These are phyloP conservation scores for Yamadazyma takamatsuzukensis DNA, from an alignment of 805 yeast species.

Conservation along the genomic window DNA sequence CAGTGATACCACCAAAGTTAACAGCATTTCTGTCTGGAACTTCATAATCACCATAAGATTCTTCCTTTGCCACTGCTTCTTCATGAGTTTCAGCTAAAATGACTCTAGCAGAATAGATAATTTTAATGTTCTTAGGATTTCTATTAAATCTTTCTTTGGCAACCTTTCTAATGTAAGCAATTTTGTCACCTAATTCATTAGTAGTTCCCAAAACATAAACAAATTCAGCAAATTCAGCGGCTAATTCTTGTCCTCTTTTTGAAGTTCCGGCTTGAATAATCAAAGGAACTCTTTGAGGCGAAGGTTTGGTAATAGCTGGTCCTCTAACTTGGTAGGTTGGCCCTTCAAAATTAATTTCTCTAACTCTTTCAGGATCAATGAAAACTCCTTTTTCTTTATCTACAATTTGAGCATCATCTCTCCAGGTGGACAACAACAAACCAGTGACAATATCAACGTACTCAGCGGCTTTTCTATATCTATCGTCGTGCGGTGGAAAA, in stretches of 20 bases:
- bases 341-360: slow-evolving; percentile 41
- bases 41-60: slow-evolving; percentile 26
- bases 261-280: slow-evolving; percentile 45
- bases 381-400: slow-evolving; percentile 26
- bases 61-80: slow-evolving; percentile 36
- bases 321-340: slow-evolving; percentile 40
- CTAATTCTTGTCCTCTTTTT: slow-evolving; percentile 36
- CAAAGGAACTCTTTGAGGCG: slow-evolving; percentile 43
- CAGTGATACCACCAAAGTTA: slow-evolving; percentile 39
- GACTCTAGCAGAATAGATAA: slow-evolving; percentile 33
- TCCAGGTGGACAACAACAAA: slow-evolving; percentile 41
- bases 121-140: slow-evolving; percentile 33
- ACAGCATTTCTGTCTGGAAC: slow-evolving; percentile 42
- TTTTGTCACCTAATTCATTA: slow-evolving; percentile 23
- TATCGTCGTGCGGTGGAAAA: slow-evolving; percentile 36
- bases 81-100: slow-evolving; percentile 39
- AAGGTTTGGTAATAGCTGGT: slow-evolving; percentile 40
- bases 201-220: slow-evolving; percentile 33
- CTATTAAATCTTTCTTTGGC: slow-evolving; percentile 33
- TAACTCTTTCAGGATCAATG: slow-evolving; percentile 37
- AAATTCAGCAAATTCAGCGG: slow-evolving; percentile 42
- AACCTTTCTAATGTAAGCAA: slow-evolving; percentile 26
- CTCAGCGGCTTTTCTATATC: slow-evolving; percentile 40
- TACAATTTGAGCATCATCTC: slow-evolving; percentile 37
- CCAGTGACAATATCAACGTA: slow-evolving; percentile 37